Conservation (phyloP, 1,284 basidiomycete genomes). For the Ganoderma leucocontextum region DNA sequence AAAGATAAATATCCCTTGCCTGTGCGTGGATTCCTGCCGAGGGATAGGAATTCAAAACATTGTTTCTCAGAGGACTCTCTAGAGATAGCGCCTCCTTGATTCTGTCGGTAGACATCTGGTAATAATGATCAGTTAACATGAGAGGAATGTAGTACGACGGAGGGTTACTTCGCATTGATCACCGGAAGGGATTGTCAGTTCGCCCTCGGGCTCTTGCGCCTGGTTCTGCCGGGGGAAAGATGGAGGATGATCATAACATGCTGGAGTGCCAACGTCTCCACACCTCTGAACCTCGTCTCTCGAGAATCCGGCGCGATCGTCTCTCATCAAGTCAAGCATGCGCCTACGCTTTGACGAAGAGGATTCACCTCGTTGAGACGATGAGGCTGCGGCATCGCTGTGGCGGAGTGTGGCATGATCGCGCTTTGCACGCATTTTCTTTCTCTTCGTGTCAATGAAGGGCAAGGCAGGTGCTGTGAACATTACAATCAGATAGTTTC, state of each 20-base stretch:
- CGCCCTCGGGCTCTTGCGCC: not conserved
- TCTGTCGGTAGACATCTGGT: not conserved
- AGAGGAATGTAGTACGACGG: not conserved
- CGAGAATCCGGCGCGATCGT: not conserved
- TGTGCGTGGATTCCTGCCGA: not conserved
- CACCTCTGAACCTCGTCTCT: not conserved
- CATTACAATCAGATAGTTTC: not conserved
- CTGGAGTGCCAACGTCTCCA: not conserved
- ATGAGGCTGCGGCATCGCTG: not conserved
- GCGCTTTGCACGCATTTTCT: not conserved
- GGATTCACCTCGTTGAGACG: not conserved
- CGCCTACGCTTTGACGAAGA: not conserved
- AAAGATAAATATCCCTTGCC: not conserved
- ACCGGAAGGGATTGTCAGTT: not conserved
- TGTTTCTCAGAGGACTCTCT: not conserved
- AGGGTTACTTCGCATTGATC: not conserved
- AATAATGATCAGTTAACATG: not conserved
- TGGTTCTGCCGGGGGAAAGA: not conserved
- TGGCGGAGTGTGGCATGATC: not conserved
- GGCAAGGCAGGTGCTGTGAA: not conserved
- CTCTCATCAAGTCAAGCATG: not conserved
- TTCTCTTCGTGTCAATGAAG: not conserved
- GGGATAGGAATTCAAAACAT: not conserved
- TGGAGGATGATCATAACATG: not conserved
- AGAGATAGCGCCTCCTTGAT: not conserved